Evolutionary conservation across 2,329 filamentous ascomycete genomes (phyloP).

Genomic region (Verticillium isaacii): DNA sequence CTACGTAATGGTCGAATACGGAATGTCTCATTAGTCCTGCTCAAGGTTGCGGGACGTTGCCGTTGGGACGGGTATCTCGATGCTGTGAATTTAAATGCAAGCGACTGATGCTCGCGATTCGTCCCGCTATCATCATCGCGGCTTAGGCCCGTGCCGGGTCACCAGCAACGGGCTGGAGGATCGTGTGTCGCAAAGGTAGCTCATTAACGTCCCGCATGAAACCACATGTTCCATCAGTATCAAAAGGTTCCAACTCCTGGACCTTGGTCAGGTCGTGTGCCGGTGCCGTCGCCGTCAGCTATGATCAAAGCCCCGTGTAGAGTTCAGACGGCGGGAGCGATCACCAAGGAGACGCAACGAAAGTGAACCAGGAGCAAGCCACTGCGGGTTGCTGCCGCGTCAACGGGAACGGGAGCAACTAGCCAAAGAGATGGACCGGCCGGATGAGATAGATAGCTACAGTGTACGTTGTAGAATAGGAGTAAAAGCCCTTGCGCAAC

Average conservation of each 20-base stretch:
- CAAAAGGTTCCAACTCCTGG: neutral
- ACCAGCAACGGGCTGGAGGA: neutral
- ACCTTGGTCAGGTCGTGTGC: neutral
- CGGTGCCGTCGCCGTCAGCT: neutral
- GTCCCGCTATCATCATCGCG: neutral
- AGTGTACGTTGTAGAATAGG: neutral
- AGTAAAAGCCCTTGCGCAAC: neutral
- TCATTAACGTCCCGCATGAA: neutral
- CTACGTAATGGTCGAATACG: neutral
- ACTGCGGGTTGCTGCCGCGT: neutral
- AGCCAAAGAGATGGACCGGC: neutral
- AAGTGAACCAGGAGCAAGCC: neutral
- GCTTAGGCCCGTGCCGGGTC: neutral
- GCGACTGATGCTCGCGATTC: neutral
- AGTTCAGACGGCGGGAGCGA: neutral
- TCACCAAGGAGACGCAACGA: neutral
- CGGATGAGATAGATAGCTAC: neutral
- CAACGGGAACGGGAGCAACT: neutral
- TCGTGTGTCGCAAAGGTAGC: neutral
- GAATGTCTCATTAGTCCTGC: neutral
- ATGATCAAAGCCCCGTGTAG: neutral
- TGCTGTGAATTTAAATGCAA: neutral
- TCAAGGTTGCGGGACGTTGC: neutral
- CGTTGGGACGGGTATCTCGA: neutral
- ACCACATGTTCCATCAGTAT: neutral